Conservation (phyloP, 306 rosid species). For the Ceratonia siliqua region DNA sequence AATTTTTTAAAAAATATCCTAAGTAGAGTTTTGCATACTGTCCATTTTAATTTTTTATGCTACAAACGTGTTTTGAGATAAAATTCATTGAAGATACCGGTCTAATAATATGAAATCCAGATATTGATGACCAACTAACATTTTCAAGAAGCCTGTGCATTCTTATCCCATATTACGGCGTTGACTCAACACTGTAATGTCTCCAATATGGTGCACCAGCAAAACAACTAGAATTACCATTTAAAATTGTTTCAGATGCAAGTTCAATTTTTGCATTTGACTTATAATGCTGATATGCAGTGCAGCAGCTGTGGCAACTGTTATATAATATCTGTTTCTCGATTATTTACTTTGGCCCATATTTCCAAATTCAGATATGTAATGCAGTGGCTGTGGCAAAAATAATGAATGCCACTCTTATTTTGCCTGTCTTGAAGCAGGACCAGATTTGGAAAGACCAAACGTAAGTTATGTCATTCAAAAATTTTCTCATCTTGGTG, state of each 20-base stretch:
- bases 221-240: conserved; percentile 14
- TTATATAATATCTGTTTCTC: conserved; percentile 18
- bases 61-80: not conserved
- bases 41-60: not conserved
- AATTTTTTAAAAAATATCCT: not conserved
- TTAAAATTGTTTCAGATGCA: conserved; percentile 22
- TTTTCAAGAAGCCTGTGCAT: conserved; percentile 16
- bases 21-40: conserved; percentile 7
- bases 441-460: conserved; percentile 99
- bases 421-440: conserved; percentile 96
- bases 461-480: conserved; percentile 71
- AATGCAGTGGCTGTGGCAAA: conserved; percentile 99
- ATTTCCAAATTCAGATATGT: conserved; percentile 79
- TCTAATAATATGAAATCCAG: not conserved
- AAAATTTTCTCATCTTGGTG: conserved; percentile 1
- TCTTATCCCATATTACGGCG: not conserved
- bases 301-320: not conserved
- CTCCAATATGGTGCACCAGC: conserved; percentile 21
- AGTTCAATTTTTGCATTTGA: conserved; percentile 18
- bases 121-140: conserved; percentile 15
- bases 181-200: not conserved
- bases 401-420: conserved; percentile 95
- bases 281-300: conserved; percentile 19
- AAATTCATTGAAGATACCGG: conserved; percentile 7
- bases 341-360: conserved; percentile 22